These are phyloP conservation scores for Xylariaceae sp. DNA, from an alignment of 2,329 filamentous ascomycete species.

Conservation along the genomic window DNA sequence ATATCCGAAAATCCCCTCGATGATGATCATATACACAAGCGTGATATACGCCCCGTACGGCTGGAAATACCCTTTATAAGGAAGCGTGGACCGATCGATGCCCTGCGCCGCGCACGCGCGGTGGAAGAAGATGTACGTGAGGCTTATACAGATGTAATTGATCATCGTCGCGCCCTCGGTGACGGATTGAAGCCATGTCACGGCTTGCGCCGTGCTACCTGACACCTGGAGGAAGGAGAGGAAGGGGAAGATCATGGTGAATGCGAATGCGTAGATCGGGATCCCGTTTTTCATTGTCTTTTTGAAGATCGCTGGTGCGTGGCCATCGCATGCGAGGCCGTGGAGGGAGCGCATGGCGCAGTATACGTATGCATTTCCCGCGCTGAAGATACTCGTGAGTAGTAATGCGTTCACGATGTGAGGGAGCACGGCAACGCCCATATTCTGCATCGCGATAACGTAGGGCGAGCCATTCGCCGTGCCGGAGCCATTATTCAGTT, in stretches of 20 bases:
- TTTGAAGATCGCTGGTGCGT: slow-evolving; percentile 47
- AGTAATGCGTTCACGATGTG: slow-evolving; percentile 59
- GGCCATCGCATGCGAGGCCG: slow-evolving; percentile 52
- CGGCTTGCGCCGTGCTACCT: slow-evolving; percentile 28
- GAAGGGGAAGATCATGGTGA: slow-evolving; percentile 56
- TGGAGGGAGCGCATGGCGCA: slow-evolving; percentile 57
- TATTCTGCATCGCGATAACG: slow-evolving; percentile 53
- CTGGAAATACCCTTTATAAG: slow-evolving; percentile 55
- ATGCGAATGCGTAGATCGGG: slow-evolving; percentile 56
- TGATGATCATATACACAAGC: slow-evolving; percentile 37
- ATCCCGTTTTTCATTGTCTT: slow-evolving; percentile 54
- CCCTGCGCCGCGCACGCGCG: slow-evolving; percentile 47
- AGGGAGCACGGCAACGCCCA: slow-evolving; percentile 49
- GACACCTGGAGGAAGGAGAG: slow-evolving; percentile 47
- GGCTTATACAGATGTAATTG: slow-evolving; percentile 56
- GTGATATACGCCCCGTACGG: slow-evolving; percentile 51
- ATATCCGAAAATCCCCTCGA: slow-evolving; percentile 53
- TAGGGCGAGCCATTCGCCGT: slow-evolving; percentile 51
- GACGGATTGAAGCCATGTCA: slow-evolving; percentile 38
- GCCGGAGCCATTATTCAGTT: slow-evolving; percentile 44
- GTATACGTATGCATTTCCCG: slow-evolving; percentile 58
- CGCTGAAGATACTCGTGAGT: slow-evolving; percentile 54
- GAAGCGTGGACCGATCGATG: slow-evolving; percentile 47
- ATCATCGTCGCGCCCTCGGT: slow-evolving; percentile 43
- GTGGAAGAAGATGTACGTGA: slow-evolving; percentile 57